phyloP scores from a whole-genome alignment of 2,329 filamentous ascomycete species.

The Tricladium varicosporioides region DNA sequence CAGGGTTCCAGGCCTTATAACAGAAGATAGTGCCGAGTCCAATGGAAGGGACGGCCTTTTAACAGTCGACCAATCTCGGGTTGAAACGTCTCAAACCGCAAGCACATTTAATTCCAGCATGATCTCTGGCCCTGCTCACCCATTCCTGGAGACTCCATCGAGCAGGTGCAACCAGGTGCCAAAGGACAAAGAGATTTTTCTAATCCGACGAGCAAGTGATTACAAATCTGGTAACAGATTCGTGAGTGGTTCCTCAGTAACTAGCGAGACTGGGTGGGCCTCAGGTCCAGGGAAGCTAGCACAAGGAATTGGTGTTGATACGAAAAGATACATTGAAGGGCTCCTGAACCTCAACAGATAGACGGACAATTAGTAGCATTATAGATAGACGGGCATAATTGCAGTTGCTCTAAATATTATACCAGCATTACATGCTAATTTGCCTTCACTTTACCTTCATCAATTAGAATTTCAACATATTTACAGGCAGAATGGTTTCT shows the following conservation, averaged over 20 bases:
- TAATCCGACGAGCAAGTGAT: conserved; percentile 60
- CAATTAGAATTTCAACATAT: background rate
- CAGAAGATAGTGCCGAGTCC: conserved; percentile 11
- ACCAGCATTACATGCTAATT: background rate
- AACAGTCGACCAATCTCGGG: background rate
- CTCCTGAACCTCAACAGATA: conserved; percentile 55
- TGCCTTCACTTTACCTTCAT: background rate
- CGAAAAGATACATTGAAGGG: conserved; percentile 71
- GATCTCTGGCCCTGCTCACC: conserved; percentile 29
- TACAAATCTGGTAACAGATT: conserved; percentile 33
- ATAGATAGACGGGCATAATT: background rate
- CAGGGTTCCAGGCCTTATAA: conserved; percentile 11
- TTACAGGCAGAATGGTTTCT: conserved; percentile 19
- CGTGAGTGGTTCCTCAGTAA: conserved; percentile 24
- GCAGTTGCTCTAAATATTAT: background rate
- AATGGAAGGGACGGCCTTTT: background rate
- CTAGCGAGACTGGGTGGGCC: conserved; percentile 44
- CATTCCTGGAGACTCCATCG: conserved; percentile 22
- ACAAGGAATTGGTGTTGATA: conserved; percentile 76
- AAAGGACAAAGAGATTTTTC: conserved; percentile 56
- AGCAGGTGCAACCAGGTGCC: conserved; percentile 3
- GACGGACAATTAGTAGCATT: background rate
- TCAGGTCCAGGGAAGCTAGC: conserved; percentile 60
- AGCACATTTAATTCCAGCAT: conserved; percentile 20
- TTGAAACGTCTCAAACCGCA: conserved; percentile 7